These are phyloP conservation scores for Pythium oligandrum DNA, from an alignment of 352 stramenopile genomes.

Conservation along the genomic window DNA sequence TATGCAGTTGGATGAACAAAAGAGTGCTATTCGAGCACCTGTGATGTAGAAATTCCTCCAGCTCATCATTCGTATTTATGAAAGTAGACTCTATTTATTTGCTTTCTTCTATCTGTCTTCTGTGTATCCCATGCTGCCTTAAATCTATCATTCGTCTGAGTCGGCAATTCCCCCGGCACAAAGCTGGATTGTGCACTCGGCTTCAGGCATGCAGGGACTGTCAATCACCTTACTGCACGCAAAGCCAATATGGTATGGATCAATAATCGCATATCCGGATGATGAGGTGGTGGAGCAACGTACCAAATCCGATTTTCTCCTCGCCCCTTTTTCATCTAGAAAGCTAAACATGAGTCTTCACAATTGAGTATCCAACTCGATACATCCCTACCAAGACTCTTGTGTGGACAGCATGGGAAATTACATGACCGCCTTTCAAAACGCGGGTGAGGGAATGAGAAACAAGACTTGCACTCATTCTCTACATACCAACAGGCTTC, in stretches of 20 bases:
- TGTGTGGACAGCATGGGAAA: constrained; percentile 97
- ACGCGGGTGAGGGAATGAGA: neutral
- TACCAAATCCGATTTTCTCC: constrained; percentile 88
- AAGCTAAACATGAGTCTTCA: constrained; percentile 1
- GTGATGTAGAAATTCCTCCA: constrained; percentile 32
- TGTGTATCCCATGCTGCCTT: neutral
- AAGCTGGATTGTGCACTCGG: constrained; percentile 75
- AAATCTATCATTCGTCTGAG: constrained; percentile 35
- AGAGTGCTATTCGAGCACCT: constrained; percentile 24
- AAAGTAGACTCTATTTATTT: constrained; percentile 20
- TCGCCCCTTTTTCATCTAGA: constrained; percentile 88
- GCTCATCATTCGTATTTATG: constrained; percentile 32
- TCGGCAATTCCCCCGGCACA: constrained; percentile 58
- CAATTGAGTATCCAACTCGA: neutral
- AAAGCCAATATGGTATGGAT: no score
- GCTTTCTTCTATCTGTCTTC: constrained; percentile 2
- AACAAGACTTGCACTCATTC: no score
- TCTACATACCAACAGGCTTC: constrained; percentile 73
- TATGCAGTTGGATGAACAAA: constrained; percentile 41
- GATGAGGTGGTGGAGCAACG: neutral
- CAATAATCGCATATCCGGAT: no score
- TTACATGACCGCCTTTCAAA: constrained; percentile 78
- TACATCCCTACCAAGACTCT: constrained; percentile 75
- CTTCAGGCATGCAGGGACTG: constrained; percentile 84
- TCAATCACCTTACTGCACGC: constrained; percentile 71